Evolutionary conservation across 441 rosid genomes (phyloP).

Genomic region (Corymbia calophylla): DNA sequence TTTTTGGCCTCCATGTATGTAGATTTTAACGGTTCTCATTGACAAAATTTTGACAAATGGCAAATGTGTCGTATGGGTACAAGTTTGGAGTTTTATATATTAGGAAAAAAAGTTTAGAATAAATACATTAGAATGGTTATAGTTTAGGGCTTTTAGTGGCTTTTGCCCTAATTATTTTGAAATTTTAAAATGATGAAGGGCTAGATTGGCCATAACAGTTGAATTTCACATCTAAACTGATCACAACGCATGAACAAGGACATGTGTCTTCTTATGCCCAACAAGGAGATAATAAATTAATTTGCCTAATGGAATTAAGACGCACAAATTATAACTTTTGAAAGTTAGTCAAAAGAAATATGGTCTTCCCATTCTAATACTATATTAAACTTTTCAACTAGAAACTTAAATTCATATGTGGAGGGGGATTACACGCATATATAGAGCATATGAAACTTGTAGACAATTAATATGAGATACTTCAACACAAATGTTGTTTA

Average conservation of each 20-base stretch:
- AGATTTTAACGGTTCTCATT: no score
- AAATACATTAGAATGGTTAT: no score
- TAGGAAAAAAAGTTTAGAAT: background rate
- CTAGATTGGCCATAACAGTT: background rate
- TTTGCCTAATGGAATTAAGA: background rate
- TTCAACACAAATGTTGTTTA: background rate
- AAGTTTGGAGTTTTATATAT: no score
- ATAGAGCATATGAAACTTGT: background rate
- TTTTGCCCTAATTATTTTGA: background rate
- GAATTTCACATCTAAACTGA: background rate
- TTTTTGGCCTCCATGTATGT: background rate
- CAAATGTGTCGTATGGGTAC: background rate
- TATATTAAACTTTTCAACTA: background rate
- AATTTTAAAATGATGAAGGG: background rate
- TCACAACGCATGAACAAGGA: background rate
- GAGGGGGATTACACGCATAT: accelerated
- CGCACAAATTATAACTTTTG: background rate
- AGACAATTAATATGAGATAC: background rate
- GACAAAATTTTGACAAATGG: background rate
- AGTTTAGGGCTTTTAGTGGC: background rate
- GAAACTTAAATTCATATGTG: background rate
- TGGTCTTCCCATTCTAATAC: background rate
- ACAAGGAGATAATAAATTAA: background rate
- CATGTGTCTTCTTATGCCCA: background rate
- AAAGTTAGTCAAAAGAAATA: background rate